Evolutionary conservation across 768 basidiomycete genomes (phyloP).

Genomic region (Rhodotorula babjevae): DNA sequence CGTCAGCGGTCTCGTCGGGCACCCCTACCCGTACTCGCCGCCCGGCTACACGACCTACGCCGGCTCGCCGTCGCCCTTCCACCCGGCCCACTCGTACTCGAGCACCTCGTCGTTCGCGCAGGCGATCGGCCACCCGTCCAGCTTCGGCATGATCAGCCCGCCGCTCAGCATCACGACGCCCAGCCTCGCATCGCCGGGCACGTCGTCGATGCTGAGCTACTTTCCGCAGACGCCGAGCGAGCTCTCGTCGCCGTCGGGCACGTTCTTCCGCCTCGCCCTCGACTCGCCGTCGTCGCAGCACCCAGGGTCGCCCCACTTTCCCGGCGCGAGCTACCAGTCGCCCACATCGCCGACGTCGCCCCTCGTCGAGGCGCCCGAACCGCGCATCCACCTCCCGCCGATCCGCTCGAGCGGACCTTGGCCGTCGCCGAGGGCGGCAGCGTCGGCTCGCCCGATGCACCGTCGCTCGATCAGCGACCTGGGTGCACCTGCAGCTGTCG

Average conservation of each 20-base stretch:
- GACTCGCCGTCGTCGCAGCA: constrained; percentile 3
- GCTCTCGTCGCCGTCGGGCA: constrained; percentile 3
- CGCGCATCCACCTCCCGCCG: constrained; percentile 23
- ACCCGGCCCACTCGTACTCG: not conserved
- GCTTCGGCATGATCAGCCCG: not conserved
- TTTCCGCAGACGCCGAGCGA: constrained; percentile 5
- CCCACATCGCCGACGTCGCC: not conserved
- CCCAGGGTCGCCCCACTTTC: not conserved
- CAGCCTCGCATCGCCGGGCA: constrained; percentile 7
- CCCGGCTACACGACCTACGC: not conserved
- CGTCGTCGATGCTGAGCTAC: not conserved
- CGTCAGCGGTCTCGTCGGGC: too few relatives aligned
- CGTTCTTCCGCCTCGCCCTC: constrained; percentile 22
- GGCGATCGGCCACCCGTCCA: not conserved
- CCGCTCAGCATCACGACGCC: not conserved
- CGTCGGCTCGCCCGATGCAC: not conserved
- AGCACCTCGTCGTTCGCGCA: not conserved
- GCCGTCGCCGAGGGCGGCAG: not conserved
- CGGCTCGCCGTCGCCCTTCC: not conserved
- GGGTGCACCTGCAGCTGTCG: not conserved
- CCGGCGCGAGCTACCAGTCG: not conserved
- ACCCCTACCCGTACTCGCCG: not conserved
- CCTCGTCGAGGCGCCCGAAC: not conserved
- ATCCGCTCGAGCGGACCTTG: constrained; percentile 1
- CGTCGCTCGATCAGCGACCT: constrained; percentile 5